Conservation (phyloP, 2,329 filamentous ascomycete genomes). For the Ophiostoma montium region DNA sequence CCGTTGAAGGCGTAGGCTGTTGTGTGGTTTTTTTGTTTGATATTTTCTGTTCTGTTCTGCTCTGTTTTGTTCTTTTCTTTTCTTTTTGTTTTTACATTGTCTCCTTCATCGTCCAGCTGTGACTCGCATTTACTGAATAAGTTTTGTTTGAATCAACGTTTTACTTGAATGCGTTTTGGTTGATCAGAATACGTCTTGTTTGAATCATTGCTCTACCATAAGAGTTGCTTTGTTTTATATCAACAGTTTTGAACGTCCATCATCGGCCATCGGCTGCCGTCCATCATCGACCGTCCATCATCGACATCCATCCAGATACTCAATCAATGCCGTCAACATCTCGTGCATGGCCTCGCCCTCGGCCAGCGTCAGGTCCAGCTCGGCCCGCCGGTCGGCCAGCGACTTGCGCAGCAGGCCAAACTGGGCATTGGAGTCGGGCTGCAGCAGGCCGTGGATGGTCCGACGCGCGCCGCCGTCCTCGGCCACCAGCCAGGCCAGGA, state of each 20-base stretch:
- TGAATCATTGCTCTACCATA: neutral
- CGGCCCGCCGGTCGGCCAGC: conserved; percentile 45
- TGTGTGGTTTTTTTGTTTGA: neutral
- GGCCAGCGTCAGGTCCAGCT: conserved; percentile 34
- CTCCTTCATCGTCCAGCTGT: no score
- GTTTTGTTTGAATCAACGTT: no score
- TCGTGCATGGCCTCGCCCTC: conserved; percentile 43
- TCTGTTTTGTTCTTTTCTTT: neutral
- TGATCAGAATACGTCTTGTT: no score
- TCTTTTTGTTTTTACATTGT: neutral
- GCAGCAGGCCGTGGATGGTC: conserved; percentile 47
- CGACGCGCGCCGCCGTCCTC: conserved; percentile 66
- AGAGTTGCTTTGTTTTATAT: neutral
- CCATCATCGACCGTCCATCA: no score
- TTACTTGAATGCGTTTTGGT: no score
- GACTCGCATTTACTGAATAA: no score
- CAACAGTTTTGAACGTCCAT: no score
- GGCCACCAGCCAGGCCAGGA: conserved; percentile 80
- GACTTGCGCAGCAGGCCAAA: conserved; percentile 50
- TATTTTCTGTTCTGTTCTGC: neutral
- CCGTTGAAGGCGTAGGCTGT: conserved; percentile 17
- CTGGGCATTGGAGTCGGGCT: conserved; percentile 20
- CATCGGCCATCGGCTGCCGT: no score
- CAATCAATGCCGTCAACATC: conserved; percentile 38
- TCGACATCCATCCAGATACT: conserved; percentile 33